Percentiles rank a stretch among this genome's conserved stretches.
phyloP scores from a whole-genome alignment of 305 asterid genomes.

The Andrographis paniculata region DNA sequence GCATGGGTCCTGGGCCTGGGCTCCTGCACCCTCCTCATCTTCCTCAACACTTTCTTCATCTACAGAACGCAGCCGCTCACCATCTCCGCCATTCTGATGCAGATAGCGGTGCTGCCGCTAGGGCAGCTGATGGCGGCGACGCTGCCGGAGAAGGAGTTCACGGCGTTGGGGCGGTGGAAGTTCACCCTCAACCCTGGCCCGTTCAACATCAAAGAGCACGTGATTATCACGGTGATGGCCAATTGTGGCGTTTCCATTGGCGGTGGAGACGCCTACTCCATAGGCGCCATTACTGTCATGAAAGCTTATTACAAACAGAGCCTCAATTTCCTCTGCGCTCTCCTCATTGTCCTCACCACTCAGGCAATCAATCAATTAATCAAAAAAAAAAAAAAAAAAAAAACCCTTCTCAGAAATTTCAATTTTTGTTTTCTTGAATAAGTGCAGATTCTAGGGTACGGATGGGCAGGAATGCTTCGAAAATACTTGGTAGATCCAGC shows the following conservation, averaged over 20 bases:
- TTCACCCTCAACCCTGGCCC: conserved; percentile 89
- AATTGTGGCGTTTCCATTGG: conserved; percentile 90
- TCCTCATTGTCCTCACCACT: conserved; percentile 75
- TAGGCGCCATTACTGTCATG: conserved; percentile 98
- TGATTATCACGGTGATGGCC: conserved; percentile 84
- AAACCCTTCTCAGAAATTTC: too few species aligned
- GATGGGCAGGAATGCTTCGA: conserved; percentile 97
- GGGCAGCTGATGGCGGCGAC: conserved; percentile 87
- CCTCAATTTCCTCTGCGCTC: conserved; percentile 60
- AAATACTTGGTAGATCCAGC: conserved; percentile 90
- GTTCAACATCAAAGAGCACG: conserved; percentile 86
- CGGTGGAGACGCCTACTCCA: conserved; percentile 96
- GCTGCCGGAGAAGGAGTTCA: conserved; percentile 40
- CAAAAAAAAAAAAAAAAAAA: too few species aligned
- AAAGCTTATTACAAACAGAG: conserved; percentile 87
- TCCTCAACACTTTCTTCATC: conserved; percentile 87
- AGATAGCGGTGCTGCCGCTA: conserved; percentile 68
- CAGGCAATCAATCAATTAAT: too few species aligned
- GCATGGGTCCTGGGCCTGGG: conserved; percentile 77
- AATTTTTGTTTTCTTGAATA: neutral
- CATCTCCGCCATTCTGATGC: conserved; percentile 93
- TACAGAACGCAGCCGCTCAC: conserved; percentile 79
- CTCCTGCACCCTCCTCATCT: conserved; percentile 63
- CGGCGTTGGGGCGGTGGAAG: conserved; percentile 48
- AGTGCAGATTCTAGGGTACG: conserved; percentile 81